Evolutionary conservation across 2,329 filamentous ascomycete species (phyloP), one percentile per base, ranked within the genome.

Genomic region (Penicillium sp.): DNA sequence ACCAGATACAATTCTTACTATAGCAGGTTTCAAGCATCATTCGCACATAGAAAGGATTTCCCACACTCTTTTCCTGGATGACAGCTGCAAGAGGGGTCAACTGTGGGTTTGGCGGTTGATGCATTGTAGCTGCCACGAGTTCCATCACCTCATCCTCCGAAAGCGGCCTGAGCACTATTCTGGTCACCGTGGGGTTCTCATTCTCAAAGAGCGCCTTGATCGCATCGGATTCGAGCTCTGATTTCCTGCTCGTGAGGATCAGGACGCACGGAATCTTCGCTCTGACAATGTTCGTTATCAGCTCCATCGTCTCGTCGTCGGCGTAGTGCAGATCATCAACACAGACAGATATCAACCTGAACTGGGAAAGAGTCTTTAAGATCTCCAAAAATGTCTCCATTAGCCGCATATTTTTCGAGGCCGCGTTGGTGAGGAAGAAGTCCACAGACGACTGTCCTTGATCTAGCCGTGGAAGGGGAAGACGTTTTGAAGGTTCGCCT

Each of bases 241-340:
- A 87, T 1, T 88, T 88, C 53, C 86, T 86, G 68, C 89, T 90
- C 0, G 93, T 95, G 56, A 97, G 81, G 57, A 96, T 88, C 31
- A 96, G 83, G 21, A 94, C 88, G 79, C 97, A 90, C 21, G 91
- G 92, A 64, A 97, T 86, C 66, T 90, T 90, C 1, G 90, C 88
- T 55, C 85, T 84, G 59, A 96, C 87, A 56, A 97, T 92, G 70
- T 93, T 90, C 17, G 89, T 86, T 45, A 97, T 89, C 56, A 97
- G 82, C 61, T 96, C 92, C 52, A 95, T 79, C 15, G 91, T 95
- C 75, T 97, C 94, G 29, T 90, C 87, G 72, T 97, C 94, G 7
- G 93, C 92, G 75, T 92, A 95, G 70, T 97, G 93, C 35, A 97
- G 80, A 75, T 97, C 94, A 71, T 97, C 94, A 30, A 97, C 79